Conservation (phyloP, 164 flowering plant species). For the Macadamia tetraphylla region DNA sequence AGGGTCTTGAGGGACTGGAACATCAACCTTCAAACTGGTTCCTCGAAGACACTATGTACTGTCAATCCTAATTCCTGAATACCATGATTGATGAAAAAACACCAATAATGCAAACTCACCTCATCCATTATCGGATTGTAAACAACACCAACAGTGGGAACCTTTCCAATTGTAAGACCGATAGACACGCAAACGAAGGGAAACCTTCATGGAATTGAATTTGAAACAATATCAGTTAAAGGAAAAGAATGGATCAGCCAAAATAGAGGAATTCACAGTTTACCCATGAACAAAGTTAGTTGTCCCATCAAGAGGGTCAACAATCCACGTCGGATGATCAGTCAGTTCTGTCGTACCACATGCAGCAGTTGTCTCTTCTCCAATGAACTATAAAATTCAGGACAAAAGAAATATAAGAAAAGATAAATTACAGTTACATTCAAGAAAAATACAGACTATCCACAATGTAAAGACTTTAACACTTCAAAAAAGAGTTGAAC, state of each 20-base stretch:
- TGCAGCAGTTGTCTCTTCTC: conserved; percentile 96
- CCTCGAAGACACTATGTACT: neutral
- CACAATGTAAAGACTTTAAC: too few relatives aligned
- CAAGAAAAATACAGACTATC: too few relatives aligned
- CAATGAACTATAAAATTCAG: conserved; percentile 60
- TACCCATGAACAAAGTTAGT: conserved; percentile 98
- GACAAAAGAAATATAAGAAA: neutral
- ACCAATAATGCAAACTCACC: conserved; percentile 35
- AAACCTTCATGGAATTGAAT: conserved; percentile 43
- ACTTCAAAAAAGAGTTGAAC: too few relatives aligned
- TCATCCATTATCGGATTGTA: conserved; percentile 92
- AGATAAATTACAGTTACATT: neutral
- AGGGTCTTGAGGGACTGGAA: neutral
- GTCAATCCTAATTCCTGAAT: neutral
- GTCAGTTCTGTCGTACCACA: conserved; percentile 66
- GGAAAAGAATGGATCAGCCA: neutral
- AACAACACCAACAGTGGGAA: conserved; percentile 87
- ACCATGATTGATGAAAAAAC: neutral
- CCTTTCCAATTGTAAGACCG: conserved; percentile 81
- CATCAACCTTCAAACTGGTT: neutral
- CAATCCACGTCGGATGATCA: conserved; percentile 95
- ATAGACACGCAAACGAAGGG: conserved; percentile 95
- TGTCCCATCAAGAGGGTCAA: conserved; percentile 98
- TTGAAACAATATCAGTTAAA: neutral
- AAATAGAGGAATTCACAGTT: conserved; percentile 2